A percentile compares a stretch with the other conserved stretches of the same genome.
Evolutionary conservation across 768 basidiomycete genomes (phyloP).

Genomic region (Zangia roseola): DNA sequence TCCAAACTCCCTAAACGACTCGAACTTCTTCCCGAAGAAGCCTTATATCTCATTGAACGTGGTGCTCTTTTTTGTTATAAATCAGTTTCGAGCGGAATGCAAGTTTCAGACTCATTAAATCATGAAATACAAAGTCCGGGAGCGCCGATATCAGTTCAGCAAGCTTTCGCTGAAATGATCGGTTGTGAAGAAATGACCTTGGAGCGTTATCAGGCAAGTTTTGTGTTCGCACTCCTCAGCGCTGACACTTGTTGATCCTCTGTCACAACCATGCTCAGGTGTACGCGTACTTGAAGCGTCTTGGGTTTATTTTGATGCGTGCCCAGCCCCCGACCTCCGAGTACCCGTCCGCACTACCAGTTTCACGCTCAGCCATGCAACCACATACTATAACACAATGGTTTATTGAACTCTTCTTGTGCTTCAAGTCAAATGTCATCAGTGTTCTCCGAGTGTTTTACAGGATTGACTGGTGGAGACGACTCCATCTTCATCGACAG

Average conservation of each 20-base stretch:
- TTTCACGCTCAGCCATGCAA: conserved; percentile 6
- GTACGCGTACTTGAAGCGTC: conserved; percentile 85
- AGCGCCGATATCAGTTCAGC: conserved; percentile 86
- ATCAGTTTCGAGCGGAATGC: conserved; percentile 34
- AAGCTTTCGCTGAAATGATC: conserved; percentile 85
- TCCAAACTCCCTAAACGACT: conserved; percentile 59
- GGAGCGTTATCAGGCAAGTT: conserved; percentile 81
- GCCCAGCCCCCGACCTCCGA: conserved; percentile 54
- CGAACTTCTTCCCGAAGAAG: conserved; percentile 93
- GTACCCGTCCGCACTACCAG: conserved; percentile 50
- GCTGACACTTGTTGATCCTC: neutral
- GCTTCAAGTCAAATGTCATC: conserved; percentile 4
- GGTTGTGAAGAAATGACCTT: conserved; percentile 73
- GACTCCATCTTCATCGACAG: conserved; percentile 50
- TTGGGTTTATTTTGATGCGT: conserved; percentile 90
- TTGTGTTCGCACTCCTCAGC: conserved; percentile 8
- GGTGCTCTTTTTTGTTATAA: conserved; percentile 88
- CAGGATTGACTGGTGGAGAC: conserved; percentile 62
- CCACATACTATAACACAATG: neutral
- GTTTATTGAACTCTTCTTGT: conserved; percentile 14
- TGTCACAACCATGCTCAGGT: conserved; percentile 52
- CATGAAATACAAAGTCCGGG: conserved; percentile 48
- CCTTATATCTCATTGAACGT: conserved; percentile 89
- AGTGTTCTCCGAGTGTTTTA: conserved; percentile 3
- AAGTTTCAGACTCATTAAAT: conserved; percentile 8